Conservation (phyloP, 1,284 basidiomycete species). For the Agaricales sp. region DNA sequence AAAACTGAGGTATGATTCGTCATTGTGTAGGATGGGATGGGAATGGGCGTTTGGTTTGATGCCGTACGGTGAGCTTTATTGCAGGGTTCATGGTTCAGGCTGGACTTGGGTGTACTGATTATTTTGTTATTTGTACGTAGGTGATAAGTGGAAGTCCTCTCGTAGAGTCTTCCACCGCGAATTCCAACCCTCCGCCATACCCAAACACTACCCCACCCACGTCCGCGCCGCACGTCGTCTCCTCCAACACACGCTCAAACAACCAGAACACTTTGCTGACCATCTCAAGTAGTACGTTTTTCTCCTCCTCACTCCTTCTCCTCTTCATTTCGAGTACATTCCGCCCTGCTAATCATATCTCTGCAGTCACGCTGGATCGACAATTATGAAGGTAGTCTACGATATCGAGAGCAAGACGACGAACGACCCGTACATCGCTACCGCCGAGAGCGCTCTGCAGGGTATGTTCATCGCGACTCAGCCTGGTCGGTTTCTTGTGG, state of each 20-base stretch:
- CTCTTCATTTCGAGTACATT: neutral
- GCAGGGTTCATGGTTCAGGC: too few species aligned
- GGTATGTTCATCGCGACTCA: conserved; percentile 17
- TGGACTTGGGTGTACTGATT: neutral
- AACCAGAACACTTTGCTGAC: conserved; percentile 26
- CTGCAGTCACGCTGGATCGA: conserved; percentile 28
- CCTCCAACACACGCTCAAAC: conserved; percentile 25
- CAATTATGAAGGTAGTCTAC: conserved; percentile 24
- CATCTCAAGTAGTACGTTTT: conserved; percentile 32
- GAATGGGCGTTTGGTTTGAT: conserved; percentile 27
- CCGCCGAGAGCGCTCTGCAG: conserved; percentile 23
- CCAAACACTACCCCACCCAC: conserved; percentile 20
- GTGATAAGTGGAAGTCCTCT: conserved; percentile 26
- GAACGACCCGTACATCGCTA: conserved; percentile 21
- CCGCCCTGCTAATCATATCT: too few species aligned
- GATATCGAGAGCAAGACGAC: conserved; percentile 12
- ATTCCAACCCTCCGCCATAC: conserved; percentile 18
- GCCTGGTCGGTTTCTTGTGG: conserved; percentile 23
- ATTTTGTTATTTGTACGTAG: conserved; percentile 9
- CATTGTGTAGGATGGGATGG: conserved; percentile 28
- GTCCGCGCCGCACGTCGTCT: conserved; percentile 27
- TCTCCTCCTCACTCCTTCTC: conserved; percentile 1
- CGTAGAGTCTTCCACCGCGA: conserved; percentile 25
- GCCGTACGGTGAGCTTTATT: conserved; percentile 23
- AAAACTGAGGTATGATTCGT: too few species aligned